Evolutionary conservation across 441 rosid genomes (phyloP), one percentile per base, ranked within the genome.

Genomic region (Erodium trifolium): DNA sequence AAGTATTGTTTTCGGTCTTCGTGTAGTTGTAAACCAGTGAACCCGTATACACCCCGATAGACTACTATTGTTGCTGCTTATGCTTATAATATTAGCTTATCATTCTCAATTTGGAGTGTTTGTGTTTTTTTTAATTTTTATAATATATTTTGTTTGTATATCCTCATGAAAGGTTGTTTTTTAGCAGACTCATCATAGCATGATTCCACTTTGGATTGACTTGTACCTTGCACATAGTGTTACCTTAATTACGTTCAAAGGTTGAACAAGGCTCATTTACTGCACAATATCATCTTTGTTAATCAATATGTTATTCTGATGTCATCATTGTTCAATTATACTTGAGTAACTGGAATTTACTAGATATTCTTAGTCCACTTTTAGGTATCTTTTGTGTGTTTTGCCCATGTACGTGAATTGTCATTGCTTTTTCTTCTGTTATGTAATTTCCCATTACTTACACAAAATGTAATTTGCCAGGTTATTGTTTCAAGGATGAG

Each of bases 401-500:
- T 31, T 63, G 12, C 66, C 37, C 31, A 29, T 63, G 66, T 63
- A 63, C 39, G 13, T 29, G 17, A 12, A 27, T 27, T 4, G 66
- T 63, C 39, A 17, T 2, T 65, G 12, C 11, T 6, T 39, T 66
- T 0, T 41, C 51, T 66, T 66, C n/a, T 66, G 18, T 66, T 16
- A 16, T 66, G 41, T 2, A 16, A 39, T 31, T 29, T n/a, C 17
- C 66, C 34, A 14, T 13, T 63, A 63, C 66, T 63, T 27, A 63
- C 4, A 31, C 14, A 12, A 63, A 13, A 31, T 3, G 7, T 34
- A 12, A 63, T 63, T 75, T 71, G 82, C 47, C 80, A 95, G 99
- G 99, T 95, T 70, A 95, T 95, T 84, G 99, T 95, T 73, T 95
- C 99, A 65, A 90, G 99, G 78, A 95, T 95, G 99, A 88, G 99